Base-by-base conservation (phyloP, 768 basidiomycete genomes). In the Boletus edulis region DNA sequence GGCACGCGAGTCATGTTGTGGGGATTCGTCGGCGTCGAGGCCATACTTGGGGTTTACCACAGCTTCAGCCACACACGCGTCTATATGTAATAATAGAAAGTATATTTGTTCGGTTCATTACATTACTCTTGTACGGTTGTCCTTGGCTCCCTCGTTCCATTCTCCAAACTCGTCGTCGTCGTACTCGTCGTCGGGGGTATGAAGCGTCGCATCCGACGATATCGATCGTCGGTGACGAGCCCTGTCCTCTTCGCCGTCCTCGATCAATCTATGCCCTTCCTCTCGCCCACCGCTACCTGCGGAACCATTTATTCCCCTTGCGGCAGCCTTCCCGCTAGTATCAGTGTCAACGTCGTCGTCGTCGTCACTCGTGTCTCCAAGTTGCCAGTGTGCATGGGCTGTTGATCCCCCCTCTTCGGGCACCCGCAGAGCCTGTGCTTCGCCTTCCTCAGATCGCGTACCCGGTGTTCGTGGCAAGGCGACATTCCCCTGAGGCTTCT, bases 281-380 rank as follows among this genome's bases (percentile, higher is more conserved):
- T 76, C 74, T 2, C 29, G 34, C 35, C 18, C 61, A 57, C 46
- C 60, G 31, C 35, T 50, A 22, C 46, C 55, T 32, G 38, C 50
- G 22, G 45, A 34, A 41, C 55, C 55, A 54, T 61, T 56, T 52
- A 64, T 56, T 32, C 64, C 62, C 46, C 51, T 60, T 41, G 42
- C 52, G 9, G 24, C 43, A 55, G 63, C 67, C 47, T 67, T 69
- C 50, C 59, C 57, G 14, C 69, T 75, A 55, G 76, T 71, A 48
- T 78, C 76, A 46, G 78, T 12, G 74, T 20, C 73, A 4, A 34
- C 67, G 35, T 73, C n/a, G 1, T 18, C 76, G 11, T 89, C 87
- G 5, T 84, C 83, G 47, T 89, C 89, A 52, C 85, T 87, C 22
- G 75, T 81, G 27, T 88, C 83, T 2, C 91, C 88, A 3, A 93